Evolutionary conservation across 1,284 basidiomycete genomes (phyloP), one percentile per base, ranked within the genome.

Genomic region (Amylostereum areolatum): DNA sequence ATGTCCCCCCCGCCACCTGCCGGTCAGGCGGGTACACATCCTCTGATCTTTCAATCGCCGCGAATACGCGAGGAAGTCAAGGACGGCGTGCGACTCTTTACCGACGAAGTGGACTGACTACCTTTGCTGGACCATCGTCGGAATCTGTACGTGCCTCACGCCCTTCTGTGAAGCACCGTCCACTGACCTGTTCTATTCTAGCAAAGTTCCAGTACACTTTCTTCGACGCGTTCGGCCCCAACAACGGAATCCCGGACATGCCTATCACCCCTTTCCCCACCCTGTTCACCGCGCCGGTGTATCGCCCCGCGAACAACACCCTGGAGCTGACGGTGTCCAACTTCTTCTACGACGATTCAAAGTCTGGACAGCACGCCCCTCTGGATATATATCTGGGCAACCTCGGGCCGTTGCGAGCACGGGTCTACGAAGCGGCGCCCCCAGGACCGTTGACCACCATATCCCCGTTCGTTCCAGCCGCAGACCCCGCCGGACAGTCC

Each of bases 171-270:
- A 27, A 34, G 27, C 31, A 11, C 28, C 43, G 30, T 43, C 46
- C 18, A 29, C 52, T 61, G 47, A 57, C 49, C 49, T 48, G 57
- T 58, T 35, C 32, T 28, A 33, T 50, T 55, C 41, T 54, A 91
- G 89, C 89, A 48, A 91, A 92, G 67, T 93, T 93, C 67, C 89
- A 92, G 64, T 93, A 92, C 64, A 91, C 91, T n/a, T 94, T 92
- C 65, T 93, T 94, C 62, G 92, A 94, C 61, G 89, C 89, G 5
- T 85, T 89, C 63, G 85, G 85, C 18, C 80, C 87, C 59, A 87
- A 83, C 62, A 83, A 77, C 57, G 80, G 69, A 51, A 82, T 89
- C 59, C 87, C 89, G 46, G 81, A 84, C 52, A 72, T 81, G 58
- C 84, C 87, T 28, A 89, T 97, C 57, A 93, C 92, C 1, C 90